A percentile compares a stretch with the other conserved stretches of the same genome.
Evolutionary conservation across 176 grass and related monocot genomes (phyloP).

Genomic region (Oryza meyeriana): DNA sequence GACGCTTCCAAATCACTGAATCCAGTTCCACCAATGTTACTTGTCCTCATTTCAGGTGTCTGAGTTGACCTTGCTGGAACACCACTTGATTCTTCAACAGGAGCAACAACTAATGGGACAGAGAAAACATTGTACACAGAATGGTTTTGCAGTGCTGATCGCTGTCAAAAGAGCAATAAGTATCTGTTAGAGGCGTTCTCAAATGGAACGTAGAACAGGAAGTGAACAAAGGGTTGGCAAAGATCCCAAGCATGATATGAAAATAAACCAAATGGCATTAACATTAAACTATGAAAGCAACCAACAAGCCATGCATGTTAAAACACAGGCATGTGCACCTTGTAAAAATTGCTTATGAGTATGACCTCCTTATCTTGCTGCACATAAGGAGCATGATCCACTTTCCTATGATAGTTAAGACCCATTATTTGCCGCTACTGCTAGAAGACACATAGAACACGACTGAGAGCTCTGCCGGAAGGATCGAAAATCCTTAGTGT

Average conservation of each 20-base stretch:
- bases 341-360: not conserved
- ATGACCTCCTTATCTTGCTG: not conserved
- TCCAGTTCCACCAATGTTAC: constrained; percentile 65
- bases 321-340: not conserved
- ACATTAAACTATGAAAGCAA: not conserved
- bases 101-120: constrained; percentile 67
- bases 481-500: not conserved
- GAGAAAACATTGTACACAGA: constrained; percentile 46
- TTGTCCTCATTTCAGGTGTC: constrained; percentile 40
- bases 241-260: not conserved
- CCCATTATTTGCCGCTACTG: not conserved
- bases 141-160: constrained; percentile 43
- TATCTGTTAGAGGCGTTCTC: not conserved
- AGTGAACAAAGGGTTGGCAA: not conserved
- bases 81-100: constrained; percentile 50
- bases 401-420: not conserved
- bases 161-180: constrained; percentile 35
- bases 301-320: not conserved
- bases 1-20: constrained; percentile 86
- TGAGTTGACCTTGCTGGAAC: constrained; percentile 40
- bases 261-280: constrained; percentile 11
- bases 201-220: not conserved
- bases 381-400: not conserved
- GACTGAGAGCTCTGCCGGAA: no score
- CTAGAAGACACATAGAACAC: not conserved